A percentile compares a stretch with the other conserved stretches of the same genome.
phyloP scores from a whole-genome alignment of 1,284 basidiomycete species.

The Ceratobasidium sp. region DNA sequence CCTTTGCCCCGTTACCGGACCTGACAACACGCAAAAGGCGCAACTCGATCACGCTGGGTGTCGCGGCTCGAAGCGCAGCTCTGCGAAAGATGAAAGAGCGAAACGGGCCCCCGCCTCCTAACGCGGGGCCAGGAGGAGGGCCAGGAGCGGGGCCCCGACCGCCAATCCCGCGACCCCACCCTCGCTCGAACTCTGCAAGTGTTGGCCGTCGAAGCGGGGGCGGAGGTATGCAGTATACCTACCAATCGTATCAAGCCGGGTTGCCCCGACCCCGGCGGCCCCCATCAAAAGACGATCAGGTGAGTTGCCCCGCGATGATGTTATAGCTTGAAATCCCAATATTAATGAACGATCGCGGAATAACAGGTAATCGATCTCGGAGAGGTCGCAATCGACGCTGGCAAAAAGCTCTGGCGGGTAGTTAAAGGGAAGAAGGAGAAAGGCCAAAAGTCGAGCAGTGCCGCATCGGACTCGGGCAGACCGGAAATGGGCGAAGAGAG shows the following conservation, averaged over 20 bases:
- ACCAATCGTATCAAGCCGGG: slow-evolving; percentile 11
- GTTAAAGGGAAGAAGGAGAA: slow-evolving; percentile 20
- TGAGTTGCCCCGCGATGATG: background rate
- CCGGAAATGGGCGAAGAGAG: background rate
- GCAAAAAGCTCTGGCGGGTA: slow-evolving; percentile 42
- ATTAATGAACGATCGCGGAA: no score
- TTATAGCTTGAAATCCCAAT: no score
- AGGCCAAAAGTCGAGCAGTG: slow-evolving; percentile 7
- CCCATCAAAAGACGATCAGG: slow-evolving; percentile 34
- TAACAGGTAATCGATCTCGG: slow-evolving; percentile 40
- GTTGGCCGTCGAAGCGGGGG: background rate
- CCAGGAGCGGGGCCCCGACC: slow-evolving; percentile 7
- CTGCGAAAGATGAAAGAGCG: slow-evolving; percentile 14
- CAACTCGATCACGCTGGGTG: slow-evolving; percentile 45
- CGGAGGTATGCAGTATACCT: slow-evolving; percentile 16
- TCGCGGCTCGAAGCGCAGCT: slow-evolving; percentile 36
- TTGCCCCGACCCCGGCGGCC: slow-evolving; percentile 36
- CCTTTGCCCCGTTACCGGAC: slow-evolving; percentile 44
- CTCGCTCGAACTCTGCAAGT: no score
- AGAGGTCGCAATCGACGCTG: slow-evolving; percentile 42
- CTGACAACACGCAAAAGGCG: slow-evolving; percentile 25
- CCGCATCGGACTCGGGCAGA: slow-evolving; percentile 31
- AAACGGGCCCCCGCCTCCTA: background rate
- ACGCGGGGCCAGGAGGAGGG: slow-evolving; percentile 9
- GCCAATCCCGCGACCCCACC: background rate